These are phyloP conservation scores for Grigorovia transvaalensis DNA, from an alignment of 805 yeast species.

Conservation along the genomic window DNA sequence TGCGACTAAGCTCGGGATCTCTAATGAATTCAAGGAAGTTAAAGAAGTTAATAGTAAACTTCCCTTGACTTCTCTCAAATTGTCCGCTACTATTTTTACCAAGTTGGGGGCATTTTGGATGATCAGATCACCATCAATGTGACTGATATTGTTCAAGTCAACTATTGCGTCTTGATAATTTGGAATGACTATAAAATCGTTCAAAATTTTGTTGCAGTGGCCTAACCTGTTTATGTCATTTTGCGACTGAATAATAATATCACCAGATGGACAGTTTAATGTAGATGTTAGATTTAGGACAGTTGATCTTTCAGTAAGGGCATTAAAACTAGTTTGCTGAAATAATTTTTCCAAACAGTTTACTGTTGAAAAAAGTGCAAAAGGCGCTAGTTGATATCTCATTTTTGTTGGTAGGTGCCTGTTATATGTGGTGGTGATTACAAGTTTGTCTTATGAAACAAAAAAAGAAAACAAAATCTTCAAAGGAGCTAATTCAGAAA, in stretches of 20 bases:
- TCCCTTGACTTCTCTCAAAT: constrained; percentile 39
- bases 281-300: not conserved
- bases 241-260: constrained; percentile 26
- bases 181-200: constrained; percentile 36
- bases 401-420: too few species aligned
- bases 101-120: constrained; percentile 44
- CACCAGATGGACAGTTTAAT: constrained; percentile 24
- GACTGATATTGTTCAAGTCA: constrained; percentile 33
- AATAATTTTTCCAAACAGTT: too few species aligned
- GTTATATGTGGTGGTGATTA: too few species aligned
- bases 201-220: constrained; percentile 44
- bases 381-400: too few species aligned
- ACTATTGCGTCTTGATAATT: constrained; percentile 41
- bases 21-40: constrained; percentile 52
- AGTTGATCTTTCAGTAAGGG: not conserved
- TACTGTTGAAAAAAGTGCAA: too few species aligned
- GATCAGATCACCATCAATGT: constrained; percentile 45
- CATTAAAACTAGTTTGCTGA: not conserved
- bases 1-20: constrained; percentile 42
- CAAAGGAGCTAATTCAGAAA: too few species aligned
- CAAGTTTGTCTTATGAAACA: too few species aligned
- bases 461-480: too few species aligned
- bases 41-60: constrained; percentile 43
- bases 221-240: constrained; percentile 34
- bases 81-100: constrained; percentile 47